phyloP scores from a whole-genome alignment of 345 rosid species.

The Abelmoschus esculentus region DNA sequence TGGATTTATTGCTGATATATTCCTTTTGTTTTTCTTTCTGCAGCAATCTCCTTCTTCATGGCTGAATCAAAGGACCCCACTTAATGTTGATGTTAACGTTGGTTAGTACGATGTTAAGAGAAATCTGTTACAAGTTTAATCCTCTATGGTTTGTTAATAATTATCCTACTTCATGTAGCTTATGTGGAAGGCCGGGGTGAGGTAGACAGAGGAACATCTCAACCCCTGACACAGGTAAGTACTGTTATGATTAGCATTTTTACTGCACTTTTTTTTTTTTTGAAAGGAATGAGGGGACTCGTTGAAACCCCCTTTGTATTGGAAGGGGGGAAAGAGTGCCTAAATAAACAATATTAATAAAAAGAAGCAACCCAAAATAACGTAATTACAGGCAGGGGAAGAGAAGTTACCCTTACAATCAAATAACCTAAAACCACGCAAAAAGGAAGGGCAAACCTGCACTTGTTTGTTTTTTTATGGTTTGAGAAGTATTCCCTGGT shows the following conservation, averaged over 20 bases:
- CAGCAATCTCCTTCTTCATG: slow-evolving; percentile 92
- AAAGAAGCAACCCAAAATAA: too few relatives aligned
- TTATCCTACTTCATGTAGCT: slow-evolving; percentile 39
- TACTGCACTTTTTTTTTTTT: neutral
- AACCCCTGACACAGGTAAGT: slow-evolving; percentile 74
- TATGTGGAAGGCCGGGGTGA: slow-evolving; percentile 91
- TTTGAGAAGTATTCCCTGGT: slow-evolving; percentile 9
- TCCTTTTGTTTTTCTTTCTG: slow-evolving; percentile 11
- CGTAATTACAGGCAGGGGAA: too few relatives aligned
- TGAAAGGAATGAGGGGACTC: too few relatives aligned
- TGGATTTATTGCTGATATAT: neutral
- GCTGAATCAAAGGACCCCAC: slow-evolving; percentile 66
- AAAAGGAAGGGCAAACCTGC: neutral
- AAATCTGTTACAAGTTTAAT: neutral
- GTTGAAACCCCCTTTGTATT: too few relatives aligned
- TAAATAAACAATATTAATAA: too few relatives aligned
- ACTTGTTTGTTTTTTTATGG: neutral
- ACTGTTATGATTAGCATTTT: slow-evolving; percentile 9
- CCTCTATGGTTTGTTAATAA: slow-evolving; percentile 14
- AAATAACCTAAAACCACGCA: too few relatives aligned
- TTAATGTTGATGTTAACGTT: slow-evolving; percentile 80
- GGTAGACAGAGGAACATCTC: slow-evolving; percentile 66
- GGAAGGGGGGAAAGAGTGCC: too few relatives aligned
- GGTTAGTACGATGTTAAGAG: slow-evolving; percentile 48
- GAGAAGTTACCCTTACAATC: too few relatives aligned